Percentiles rank a stretch among this genome's conserved stretches.
Conservation (phyloP, 768 basidiomycete species). For the Galerina marginata region DNA sequence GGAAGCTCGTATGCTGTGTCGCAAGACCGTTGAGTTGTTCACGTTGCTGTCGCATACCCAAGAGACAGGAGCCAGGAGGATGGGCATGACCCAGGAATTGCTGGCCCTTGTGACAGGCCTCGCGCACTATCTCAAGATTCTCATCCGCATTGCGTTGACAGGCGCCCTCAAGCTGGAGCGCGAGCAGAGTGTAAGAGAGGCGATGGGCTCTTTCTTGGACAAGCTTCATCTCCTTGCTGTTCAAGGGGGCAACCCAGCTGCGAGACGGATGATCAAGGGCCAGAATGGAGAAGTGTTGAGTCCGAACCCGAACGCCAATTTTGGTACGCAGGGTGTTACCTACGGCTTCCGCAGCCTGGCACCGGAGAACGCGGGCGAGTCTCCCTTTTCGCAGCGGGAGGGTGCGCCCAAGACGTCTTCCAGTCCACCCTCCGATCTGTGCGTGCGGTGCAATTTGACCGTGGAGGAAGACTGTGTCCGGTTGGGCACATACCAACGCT, state of each 20-base stretch:
- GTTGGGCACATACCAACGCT: constrained; percentile 93
- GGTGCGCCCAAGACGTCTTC: constrained; percentile 58
- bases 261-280: constrained; percentile 76
- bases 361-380: constrained; percentile 89
- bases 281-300: constrained; percentile 66
- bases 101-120: constrained; percentile 98
- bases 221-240: constrained; percentile 91
- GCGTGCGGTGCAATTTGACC: constrained; percentile 85
- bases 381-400: constrained; percentile 68
- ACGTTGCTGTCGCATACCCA: constrained; percentile 95
- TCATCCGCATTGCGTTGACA: constrained; percentile 96
- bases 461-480: constrained; percentile 98
- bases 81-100: constrained; percentile 97
- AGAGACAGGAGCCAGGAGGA: constrained; percentile 86
- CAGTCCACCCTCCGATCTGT: constrained; percentile 90
- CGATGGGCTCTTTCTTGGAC: constrained; percentile 89
- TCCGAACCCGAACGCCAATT: constrained; percentile 53
- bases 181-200: constrained; percentile 81
- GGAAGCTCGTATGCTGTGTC: constrained; percentile 97
- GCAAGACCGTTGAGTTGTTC: constrained; percentile 98
- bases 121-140: constrained; percentile 98
- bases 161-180: constrained; percentile 95
- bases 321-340: constrained; percentile 84
- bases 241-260: constrained; percentile 81
- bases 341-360: constrained; percentile 94